A percentile compares a stretch with the other conserved stretches of the same genome.
phyloP scores from a whole-genome alignment of 106 monocot species.

The Apostasia ramifera region DNA sequence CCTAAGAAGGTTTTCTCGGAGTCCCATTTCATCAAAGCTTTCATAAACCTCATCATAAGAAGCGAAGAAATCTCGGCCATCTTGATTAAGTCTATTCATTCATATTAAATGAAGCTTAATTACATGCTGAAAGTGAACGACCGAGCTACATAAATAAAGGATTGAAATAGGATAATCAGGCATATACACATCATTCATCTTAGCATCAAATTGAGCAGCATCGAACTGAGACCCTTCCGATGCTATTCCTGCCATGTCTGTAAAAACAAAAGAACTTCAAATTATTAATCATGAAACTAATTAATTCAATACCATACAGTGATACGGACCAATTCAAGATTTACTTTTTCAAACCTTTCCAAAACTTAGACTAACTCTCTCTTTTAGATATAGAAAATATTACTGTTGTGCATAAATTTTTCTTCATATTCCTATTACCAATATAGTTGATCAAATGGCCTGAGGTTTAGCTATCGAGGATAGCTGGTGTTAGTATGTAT shows the following conservation, averaged over 20 bases:
- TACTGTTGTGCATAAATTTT: no score
- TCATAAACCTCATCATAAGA: conserved; percentile 26
- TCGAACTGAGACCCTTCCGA: conserved; percentile 13
- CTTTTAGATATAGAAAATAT: no score
- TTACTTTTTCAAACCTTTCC: no score
- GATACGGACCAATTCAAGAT: no score
- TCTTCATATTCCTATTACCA: no score
- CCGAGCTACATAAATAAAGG: neutral
- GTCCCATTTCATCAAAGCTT: conserved; percentile 24
- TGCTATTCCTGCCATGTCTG: conserved; percentile 18
- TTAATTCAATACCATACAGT: no score
- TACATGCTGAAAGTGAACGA: neutral
- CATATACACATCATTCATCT: conserved; percentile 15
- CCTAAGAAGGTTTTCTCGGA: conserved; percentile 29
- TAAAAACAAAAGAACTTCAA: neutral
- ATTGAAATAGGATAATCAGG: neutral
- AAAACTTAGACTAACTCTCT: no score
- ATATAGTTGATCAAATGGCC: no score
- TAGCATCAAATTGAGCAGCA: conserved; percentile 13
- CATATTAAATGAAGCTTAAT: neutral
- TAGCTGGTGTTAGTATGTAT: no score
- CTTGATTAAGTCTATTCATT: conserved; percentile 10
- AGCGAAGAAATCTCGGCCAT: conserved; percentile 19
- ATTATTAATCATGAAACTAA: no score
- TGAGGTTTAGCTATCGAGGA: no score